Conservation (phyloP, 2,329 filamentous ascomycete genomes). For the Emergomyces orientalis region DNA sequence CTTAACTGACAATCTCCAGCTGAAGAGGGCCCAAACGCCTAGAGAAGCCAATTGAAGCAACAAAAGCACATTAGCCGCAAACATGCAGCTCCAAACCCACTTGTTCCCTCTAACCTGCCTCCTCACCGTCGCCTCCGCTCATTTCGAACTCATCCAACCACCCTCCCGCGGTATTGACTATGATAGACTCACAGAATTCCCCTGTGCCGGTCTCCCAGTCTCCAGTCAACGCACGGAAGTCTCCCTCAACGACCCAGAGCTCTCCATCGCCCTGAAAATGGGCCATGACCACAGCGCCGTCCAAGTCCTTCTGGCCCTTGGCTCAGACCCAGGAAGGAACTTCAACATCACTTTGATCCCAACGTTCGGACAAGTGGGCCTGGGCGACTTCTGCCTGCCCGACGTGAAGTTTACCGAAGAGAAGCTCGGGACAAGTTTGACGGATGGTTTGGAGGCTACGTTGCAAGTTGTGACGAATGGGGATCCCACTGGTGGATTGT, state of each 20-base stretch:
- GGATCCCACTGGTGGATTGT: conserved; percentile 51
- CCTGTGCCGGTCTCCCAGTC: conserved; percentile 44
- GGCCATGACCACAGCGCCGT: conserved; percentile 45
- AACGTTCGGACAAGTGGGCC: conserved; percentile 50
- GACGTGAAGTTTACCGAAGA: conserved; percentile 37
- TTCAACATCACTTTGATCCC: conserved; percentile 62
- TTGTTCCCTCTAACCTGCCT: conserved; percentile 38
- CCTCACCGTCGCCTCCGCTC: conserved; percentile 42
- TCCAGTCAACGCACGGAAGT: conserved; percentile 40
- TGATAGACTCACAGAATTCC: conserved; percentile 38
- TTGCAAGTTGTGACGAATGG: conserved; percentile 61
- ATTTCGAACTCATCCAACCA: conserved; percentile 49
- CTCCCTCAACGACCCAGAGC: conserved; percentile 40
- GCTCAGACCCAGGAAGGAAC: conserved; percentile 45
- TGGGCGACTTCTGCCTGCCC: conserved; percentile 58
- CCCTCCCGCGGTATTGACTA: conserved; percentile 41
- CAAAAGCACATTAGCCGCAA: neutral
- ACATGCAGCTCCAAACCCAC: conserved; percentile 27
- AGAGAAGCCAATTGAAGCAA: neutral
- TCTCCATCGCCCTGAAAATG: conserved; percentile 44
- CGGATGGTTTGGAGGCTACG: conserved; percentile 54
- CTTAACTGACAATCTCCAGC: neutral
- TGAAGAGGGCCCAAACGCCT: neutral
- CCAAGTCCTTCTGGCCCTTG: conserved; percentile 46
- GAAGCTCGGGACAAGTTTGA: conserved; percentile 37